Evolutionary conservation across 2,329 filamentous ascomycete genomes (phyloP), one percentile per base, ranked within the genome.

Genomic region (Diaporthe vexans): DNA sequence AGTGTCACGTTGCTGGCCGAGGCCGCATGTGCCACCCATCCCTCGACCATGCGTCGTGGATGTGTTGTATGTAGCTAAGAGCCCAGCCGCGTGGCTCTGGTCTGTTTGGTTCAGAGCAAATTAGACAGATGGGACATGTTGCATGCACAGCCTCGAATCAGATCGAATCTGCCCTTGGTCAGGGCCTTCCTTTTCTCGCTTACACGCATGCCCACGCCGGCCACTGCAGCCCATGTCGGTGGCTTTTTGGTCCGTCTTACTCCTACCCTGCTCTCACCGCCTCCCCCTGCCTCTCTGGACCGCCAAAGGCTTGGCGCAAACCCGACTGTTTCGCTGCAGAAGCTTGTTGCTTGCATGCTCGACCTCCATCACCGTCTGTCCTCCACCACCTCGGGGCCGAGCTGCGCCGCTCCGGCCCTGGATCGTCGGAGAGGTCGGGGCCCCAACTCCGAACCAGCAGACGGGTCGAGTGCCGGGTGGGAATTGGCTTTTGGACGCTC

Each of bases 241-340:
- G 46, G 57, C 57, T 63, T 29, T 72, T 72, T 72, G 21, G 57
- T 46, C 70, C 70, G 70, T 72, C 70, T 72, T 72, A 72, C 43
- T 35, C 29, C 24, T 15, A 7, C 15, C n/a, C 19, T n/a, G 43
- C 46, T 54, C 63, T 68, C 63, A 68, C 63, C 63, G 63, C 63
- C 48, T 68, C 63, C 48, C 61, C 46, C 29, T 68, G 46, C 33
- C 33, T 13, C 1, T 54, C n/a, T 68, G 63, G 8, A 24, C 63
- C 63, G 48, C 2, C 63, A 15, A 21, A 37, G 15, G 48, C 63
- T 54, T 68, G 63, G 33, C 63, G n/a, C 15, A 40, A 54, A 26
- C 46, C 63, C 63, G 63, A 29, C 5, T 54, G 63, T 54, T 19
- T 68, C 48, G 63, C 63, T 40, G 13, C 63, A 51, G 63, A 54